Evolutionary conservation across 1,139 yeast species (phyloP).

Genomic region (Suhomyces bolitotheri): DNA sequence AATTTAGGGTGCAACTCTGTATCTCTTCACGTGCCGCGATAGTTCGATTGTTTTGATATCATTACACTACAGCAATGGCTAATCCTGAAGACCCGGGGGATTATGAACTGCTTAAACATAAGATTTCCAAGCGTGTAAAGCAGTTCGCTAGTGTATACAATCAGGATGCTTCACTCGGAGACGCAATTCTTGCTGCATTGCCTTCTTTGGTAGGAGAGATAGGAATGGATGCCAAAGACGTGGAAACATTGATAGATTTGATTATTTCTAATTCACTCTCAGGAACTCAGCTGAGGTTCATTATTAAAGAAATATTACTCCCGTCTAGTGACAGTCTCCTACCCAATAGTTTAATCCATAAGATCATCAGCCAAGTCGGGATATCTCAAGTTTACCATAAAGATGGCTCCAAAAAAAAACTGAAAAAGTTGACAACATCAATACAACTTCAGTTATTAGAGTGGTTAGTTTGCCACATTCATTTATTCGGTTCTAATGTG

Average conservation of each 20-base stretch:
- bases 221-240: conserved; percentile 10
- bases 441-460: conserved; percentile 29
- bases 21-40: too few relatives aligned
- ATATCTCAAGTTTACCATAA: conserved; percentile 29
- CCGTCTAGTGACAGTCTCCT: conserved; percentile 14
- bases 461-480: conserved; percentile 34
- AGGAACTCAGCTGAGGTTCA: conserved; percentile 10
- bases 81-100: not conserved
- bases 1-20: too few relatives aligned
- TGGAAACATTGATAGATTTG: conserved; percentile 9
- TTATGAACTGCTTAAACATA: not conserved
- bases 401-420: conserved; percentile 24
- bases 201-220: conserved; percentile 1
- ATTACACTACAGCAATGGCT: not conserved
- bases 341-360: conserved; percentile 18
- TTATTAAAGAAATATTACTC: conserved; percentile 15
- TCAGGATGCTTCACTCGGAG: not conserved
- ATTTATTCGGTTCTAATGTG: conserved; percentile 26
- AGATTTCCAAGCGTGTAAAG: conserved; percentile 2
- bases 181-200: conserved; percentile 5
- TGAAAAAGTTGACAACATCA: conserved; percentile 23
- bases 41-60: not conserved
- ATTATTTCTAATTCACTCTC: conserved; percentile 9
- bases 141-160: not conserved
- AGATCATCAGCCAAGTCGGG: conserved; percentile 31